Base-by-base conservation (phyloP, 169 alveolate genomes). In the Babesia gibsoni region DNA sequence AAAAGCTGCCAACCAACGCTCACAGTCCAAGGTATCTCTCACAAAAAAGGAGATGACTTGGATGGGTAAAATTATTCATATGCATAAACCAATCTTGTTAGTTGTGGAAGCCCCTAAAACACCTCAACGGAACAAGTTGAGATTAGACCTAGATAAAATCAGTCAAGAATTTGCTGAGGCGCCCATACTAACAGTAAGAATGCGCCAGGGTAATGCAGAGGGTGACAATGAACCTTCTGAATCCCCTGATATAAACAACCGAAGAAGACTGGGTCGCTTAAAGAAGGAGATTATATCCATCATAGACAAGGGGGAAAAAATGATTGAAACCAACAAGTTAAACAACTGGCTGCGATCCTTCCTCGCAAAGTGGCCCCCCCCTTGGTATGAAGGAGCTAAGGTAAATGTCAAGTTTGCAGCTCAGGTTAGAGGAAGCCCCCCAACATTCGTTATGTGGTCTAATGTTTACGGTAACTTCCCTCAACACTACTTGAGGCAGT, bases 391-490 rank as follows among this genome's bases (percentile, higher is more conserved):
- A n/a, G 94, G 94, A 30, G 58, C 90, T 33, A 83, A 84, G 61
- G 74, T 82, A 27, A 82, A 89, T 20, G 75, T 84, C 36, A 89
- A 89, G 82, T 89, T 82, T 52, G 75, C 88, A 25, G 81, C 86
- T 14, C 89, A 82, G 42, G 78, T 65, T 25, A 41, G 80, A 25
- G 25, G 77, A n/a, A 68, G 67, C 23, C 94, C 94, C 8, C 94
- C 94, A 16, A 89, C 94, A 10, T 89, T 89, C 48, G 91, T 89
- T 33, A 66, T 88, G 42, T 89, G 94, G 94, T 70, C 92, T 1
- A 85, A 85, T 18, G 89, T 84, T 27, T 84, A 69, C 52, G 87
- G 85, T n/a, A 57, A 54, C 33, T 80, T 85, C 64, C 94, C 94
- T 9, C 78, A 68, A 35, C 85, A 86, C 53, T 89, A 89, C 80